A percentile compares a stretch with the other conserved stretches of the same genome.
Evolutionary conservation across 2,329 filamentous ascomycete species (phyloP).

Genomic region (Trichoderma endophyticum): DNA sequence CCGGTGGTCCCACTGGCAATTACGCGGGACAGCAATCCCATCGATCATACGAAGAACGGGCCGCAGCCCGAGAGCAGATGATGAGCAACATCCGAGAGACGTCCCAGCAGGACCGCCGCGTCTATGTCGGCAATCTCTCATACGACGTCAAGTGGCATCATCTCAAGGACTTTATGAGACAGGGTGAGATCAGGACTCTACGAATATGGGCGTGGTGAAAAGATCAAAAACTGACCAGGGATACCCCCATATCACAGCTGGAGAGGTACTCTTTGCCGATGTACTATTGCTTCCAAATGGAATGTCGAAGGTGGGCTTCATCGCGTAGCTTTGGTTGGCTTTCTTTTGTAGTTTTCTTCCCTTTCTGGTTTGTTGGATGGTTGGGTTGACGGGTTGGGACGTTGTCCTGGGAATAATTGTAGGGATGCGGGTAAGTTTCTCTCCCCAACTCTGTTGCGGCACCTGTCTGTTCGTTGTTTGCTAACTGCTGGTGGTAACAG

Average conservation of each 20-base stretch:
- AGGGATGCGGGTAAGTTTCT: constrained; percentile 96
- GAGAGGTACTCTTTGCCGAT: constrained; percentile 99
- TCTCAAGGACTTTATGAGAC: constrained; percentile 99
- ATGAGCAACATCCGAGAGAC: constrained; percentile 91
- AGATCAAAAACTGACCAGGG: constrained; percentile 38
- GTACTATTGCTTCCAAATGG: constrained; percentile 99
- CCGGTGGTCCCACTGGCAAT: constrained; percentile 67
- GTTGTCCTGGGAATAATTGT: constrained; percentile 79
- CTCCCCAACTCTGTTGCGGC: not conserved
- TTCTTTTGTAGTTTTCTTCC: constrained; percentile 68
- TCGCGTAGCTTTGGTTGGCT: constrained; percentile 84
- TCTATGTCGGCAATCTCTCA: constrained; percentile 98
- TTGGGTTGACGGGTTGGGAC: constrained; percentile 99
- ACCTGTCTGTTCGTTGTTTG: not conserved
- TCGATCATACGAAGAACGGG: constrained; percentile 80
- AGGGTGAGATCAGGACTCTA: constrained; percentile 65
- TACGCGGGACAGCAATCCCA: constrained; percentile 60
- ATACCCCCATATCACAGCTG: constrained; percentile 59
- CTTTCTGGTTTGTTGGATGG: constrained; percentile 74
- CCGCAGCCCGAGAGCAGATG: constrained; percentile 86
- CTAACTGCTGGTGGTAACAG: constrained; percentile 42
- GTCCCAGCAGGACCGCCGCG: constrained; percentile 96
- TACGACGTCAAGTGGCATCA: constrained; percentile 99
- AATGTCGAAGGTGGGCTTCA: constrained; percentile 99
- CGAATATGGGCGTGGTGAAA: constrained; percentile 23